Evolutionary conservation across 2,329 filamentous ascomycete genomes (phyloP), one percentile per base, ranked within the genome.

Genomic region (Eutypella sp.): DNA sequence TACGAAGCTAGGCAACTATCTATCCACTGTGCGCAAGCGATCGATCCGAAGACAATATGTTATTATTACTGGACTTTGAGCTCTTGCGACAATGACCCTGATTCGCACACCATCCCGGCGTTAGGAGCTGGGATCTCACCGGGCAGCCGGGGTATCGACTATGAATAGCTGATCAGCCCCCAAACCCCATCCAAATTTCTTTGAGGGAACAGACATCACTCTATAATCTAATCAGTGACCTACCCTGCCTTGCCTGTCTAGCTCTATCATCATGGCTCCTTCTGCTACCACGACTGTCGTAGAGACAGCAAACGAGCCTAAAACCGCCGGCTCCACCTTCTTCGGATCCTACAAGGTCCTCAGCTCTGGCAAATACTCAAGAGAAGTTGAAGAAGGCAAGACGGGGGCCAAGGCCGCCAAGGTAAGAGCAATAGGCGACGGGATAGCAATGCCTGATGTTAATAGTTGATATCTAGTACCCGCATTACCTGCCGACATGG

Each of bases 401-500:
- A 49, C 55, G 20, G 59, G 57, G 20, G 41, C 55, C 19, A 57
- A 52, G 42, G 54, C 57, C 15, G 61, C 61, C 1, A 58, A 58
- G 46, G 57, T 56, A 20, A 49, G 47, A 41, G 18, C 11, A 33
- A 5, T 3, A 23, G 11, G 13, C 11, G 15, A 22, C n/a, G 7
- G 2, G 25, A 15, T 10, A 25, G 4, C 4, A 10, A 29, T 15
- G 5, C n/a, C 29, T 13, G 22, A 33, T 42, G 33, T 42, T 53
- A 19, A 49, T 9, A 74, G 55, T 39, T 47, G 48, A 1, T 52
- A 47, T 2, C 54, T 46, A 81, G 60, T 90, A 87, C 54, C 82
- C 82, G 4, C 73, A 89, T 59, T 91, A 91, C 61, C 76, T 89
- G 8, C 85, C 85, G 2, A 82, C 79, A 2, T 89, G 84, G 84